phyloP scores from a whole-genome alignment of 345 rosid genomes.

The Eucalyptus curtisii region DNA sequence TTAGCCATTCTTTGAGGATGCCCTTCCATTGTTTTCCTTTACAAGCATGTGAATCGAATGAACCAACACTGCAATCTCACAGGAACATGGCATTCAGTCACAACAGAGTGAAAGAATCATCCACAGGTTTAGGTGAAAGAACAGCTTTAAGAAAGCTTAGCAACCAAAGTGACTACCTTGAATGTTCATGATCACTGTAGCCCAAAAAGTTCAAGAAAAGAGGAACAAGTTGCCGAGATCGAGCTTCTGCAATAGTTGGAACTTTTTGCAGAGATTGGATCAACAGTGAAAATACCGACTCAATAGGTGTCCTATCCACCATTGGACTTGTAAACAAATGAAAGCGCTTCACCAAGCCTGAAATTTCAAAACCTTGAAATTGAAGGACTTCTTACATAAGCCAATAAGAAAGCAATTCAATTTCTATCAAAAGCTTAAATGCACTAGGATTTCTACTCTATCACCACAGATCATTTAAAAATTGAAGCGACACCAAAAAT shows the following conservation, averaged over 20 bases:
- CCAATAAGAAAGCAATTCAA: background rate
- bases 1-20: slow-evolving; percentile 76
- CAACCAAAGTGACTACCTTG: slow-evolving; percentile 34
- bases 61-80: slow-evolving; percentile 39
- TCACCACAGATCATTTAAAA: background rate
- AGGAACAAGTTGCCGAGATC: slow-evolving; percentile 57
- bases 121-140: background rate
- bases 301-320: slow-evolving; percentile 36
- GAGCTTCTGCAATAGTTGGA: slow-evolving; percentile 51
- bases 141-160: background rate
- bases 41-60: slow-evolving; percentile 31
- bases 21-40: slow-evolving; percentile 76
- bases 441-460: background rate
- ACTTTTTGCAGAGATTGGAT: slow-evolving; percentile 66
- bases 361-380: background rate
- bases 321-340: slow-evolving; percentile 32
- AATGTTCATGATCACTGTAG: slow-evolving; percentile 29
- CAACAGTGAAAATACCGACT: slow-evolving; percentile 43
- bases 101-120: background rate
- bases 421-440: background rate
- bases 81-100: background rate
- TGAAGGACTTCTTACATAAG: background rate
- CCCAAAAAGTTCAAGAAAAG: slow-evolving; percentile 76
- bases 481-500: background rate
- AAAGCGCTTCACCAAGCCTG: slow-evolving; percentile 57